These are phyloP conservation scores for Oryza officinalis DNA, from an alignment of 176 grass and related monocot genomes.

Conservation along the genomic window DNA sequence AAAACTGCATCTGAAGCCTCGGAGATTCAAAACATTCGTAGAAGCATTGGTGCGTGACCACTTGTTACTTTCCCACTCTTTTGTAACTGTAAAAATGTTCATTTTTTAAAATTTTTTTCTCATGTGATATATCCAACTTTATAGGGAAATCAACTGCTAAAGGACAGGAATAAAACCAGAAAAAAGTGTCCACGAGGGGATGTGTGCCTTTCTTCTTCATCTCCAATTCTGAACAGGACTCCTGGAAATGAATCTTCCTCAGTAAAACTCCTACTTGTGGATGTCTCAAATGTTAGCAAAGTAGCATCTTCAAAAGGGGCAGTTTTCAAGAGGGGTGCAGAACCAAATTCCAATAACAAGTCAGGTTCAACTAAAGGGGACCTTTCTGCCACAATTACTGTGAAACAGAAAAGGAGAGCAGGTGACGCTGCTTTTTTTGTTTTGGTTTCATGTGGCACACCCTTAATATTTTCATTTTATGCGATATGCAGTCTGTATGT, in stretches of 20 bases:
- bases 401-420: constrained; percentile 87
- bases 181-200: constrained; percentile 71
- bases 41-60: constrained; percentile 74
- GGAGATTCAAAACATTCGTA: constrained; percentile 98
- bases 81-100: background rate
- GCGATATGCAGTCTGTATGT: constrained; percentile 6
- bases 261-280: constrained; percentile 53
- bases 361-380: constrained; percentile 59
- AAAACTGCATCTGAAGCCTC: constrained; percentile 93
- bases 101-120: constrained; percentile 34
- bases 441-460: constrained; percentile 26
- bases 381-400: constrained; percentile 65
- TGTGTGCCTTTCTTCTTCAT: constrained; percentile 54
- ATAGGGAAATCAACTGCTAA: constrained; percentile 90
- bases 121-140: constrained; percentile 27
- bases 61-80: constrained; percentile 11
- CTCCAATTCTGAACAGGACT: constrained; percentile 52
- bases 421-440: constrained; percentile 46
- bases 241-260: constrained; percentile 56
- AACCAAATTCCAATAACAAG: constrained; percentile 62
- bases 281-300: constrained; percentile 63
- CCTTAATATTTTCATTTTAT: constrained; percentile 22
- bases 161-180: constrained; percentile 93
- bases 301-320: constrained; percentile 56
- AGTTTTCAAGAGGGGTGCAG: constrained; percentile 52